A percentile compares a stretch with the other conserved stretches of the same genome.
phyloP scores from a whole-genome alignment of 306 rosid species.

The Cicer cuneatum region DNA sequence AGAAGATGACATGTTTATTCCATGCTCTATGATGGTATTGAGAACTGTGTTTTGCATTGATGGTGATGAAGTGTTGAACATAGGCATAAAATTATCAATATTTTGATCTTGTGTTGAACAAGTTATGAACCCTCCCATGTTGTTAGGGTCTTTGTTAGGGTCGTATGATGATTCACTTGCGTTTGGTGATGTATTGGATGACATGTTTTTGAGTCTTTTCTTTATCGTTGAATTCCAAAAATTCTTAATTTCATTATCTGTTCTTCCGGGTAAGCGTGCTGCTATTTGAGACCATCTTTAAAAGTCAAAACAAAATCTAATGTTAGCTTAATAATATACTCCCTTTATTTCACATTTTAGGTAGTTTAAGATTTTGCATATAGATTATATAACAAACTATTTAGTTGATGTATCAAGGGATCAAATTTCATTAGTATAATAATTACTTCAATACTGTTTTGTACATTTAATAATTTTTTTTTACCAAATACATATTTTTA shows the following conservation, averaged over 20 bases:
- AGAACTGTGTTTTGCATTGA: slow-evolving; percentile 51
- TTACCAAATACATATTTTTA: too few species aligned
- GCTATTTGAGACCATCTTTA: slow-evolving; percentile 98
- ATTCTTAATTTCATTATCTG: slow-evolving; percentile 95
- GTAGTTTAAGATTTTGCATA: too few species aligned
- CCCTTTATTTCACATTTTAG: too few species aligned
- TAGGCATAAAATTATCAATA: slow-evolving; percentile 46
- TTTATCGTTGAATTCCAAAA: slow-evolving; percentile 97
- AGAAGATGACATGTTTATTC: slow-evolving; percentile 21
- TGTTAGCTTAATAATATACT: slow-evolving; percentile 2
- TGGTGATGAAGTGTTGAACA: slow-evolving; percentile 52
- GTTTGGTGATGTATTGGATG: slow-evolving; percentile 60
- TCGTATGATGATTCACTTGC: slow-evolving; percentile 69
- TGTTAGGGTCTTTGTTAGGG: slow-evolving; percentile 47
- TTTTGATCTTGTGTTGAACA: slow-evolving; percentile 48
- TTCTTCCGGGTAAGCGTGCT: slow-evolving; percentile 88
- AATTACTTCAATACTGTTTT: too few species aligned
- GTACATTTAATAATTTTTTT: too few species aligned
- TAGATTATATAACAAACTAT: too few species aligned
- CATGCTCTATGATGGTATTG: slow-evolving; percentile 48
- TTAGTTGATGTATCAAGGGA: too few species aligned
- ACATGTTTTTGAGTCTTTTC: slow-evolving; percentile 79
- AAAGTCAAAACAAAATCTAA: background rate
- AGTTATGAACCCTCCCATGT: slow-evolving; percentile 39
- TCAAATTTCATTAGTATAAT: too few species aligned